A percentile compares a stretch with the other conserved stretches of the same genome.
phyloP scores from a whole-genome alignment of 2,329 filamentous ascomycete genomes.

The Juglanconis oblonga region DNA sequence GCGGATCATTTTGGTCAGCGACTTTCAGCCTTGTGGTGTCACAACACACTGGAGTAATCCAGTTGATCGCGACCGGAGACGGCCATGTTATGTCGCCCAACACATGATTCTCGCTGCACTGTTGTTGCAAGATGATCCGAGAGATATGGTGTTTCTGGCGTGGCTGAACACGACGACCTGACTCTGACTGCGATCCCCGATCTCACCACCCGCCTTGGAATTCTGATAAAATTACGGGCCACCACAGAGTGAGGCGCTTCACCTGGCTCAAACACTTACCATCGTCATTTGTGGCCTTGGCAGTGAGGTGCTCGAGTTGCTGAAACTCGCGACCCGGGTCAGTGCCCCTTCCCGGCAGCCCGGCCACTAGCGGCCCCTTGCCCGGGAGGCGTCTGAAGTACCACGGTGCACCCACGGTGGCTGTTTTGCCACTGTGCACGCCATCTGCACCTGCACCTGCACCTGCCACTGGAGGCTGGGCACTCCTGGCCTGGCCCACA shows the following conservation, averaged over 20 bases:
- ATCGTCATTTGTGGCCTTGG: not conserved
- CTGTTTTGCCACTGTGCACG: no score
- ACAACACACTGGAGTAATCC: no score
- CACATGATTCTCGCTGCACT: no score
- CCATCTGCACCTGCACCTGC: not conserved
- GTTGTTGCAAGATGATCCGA: no score
- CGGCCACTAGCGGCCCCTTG: not conserved
- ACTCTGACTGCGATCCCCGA: not conserved
- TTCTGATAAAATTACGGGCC: not conserved
- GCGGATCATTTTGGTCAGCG: no score
- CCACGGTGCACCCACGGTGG: no score
- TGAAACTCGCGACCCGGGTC: slow-evolving; percentile 16
- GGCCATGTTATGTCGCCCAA: no score
- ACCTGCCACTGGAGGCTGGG: slow-evolving; percentile 14
- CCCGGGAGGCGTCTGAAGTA: slow-evolving; percentile 3
- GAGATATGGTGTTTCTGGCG: no score
- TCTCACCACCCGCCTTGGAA: not conserved
- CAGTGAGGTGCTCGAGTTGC: slow-evolving; percentile 6
- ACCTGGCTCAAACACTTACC: not conserved
- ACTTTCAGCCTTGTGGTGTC: no score
- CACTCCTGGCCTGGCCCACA: slow-evolving; percentile 4
- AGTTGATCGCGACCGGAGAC: no score
- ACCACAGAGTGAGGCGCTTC: not conserved
- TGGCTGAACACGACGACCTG: no score
- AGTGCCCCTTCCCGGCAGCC: slow-evolving; percentile 3